Conservation (phyloP, 345 rosid genomes). For the Murraya koenigii region DNA sequence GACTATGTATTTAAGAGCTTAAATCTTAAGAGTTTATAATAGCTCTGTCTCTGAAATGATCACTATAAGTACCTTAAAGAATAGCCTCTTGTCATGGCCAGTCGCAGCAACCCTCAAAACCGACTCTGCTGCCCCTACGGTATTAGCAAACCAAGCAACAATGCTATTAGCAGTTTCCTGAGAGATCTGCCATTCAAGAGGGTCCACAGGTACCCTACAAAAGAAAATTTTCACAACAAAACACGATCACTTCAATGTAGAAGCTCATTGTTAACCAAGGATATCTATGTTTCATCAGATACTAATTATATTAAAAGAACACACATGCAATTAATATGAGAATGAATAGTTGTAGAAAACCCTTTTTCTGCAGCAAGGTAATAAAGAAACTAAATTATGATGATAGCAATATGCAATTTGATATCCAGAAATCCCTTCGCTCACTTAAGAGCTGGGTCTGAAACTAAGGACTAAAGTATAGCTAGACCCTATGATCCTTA, state of each 20-base stretch:
- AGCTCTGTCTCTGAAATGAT: background rate
- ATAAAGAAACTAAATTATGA: background rate
- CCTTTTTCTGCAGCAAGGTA: too few species aligned
- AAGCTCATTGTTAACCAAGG: background rate
- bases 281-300: background rate
- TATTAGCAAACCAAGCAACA: conserved; percentile 84
- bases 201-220: conserved; percentile 87
- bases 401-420: background rate
- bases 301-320: background rate
- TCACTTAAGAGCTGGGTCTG: background rate
- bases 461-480: background rate
- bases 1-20: background rate
- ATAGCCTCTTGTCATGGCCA: conserved; percentile 90
- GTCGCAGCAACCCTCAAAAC: conserved; percentile 97
- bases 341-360: background rate
- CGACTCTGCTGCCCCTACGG: conserved; percentile 89
- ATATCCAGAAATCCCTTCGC: background rate
- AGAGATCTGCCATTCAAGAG: conserved; percentile 96
- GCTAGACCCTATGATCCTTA: background rate
- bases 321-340: background rate
- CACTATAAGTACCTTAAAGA: conserved; percentile 53
- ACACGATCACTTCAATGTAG: background rate
- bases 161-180: conserved; percentile 83
- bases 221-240: background rate
- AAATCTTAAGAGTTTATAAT: background rate